phyloP scores from a whole-genome alignment of 2,329 filamentous ascomycete genomes.

The Sclerotinia nivalis region DNA sequence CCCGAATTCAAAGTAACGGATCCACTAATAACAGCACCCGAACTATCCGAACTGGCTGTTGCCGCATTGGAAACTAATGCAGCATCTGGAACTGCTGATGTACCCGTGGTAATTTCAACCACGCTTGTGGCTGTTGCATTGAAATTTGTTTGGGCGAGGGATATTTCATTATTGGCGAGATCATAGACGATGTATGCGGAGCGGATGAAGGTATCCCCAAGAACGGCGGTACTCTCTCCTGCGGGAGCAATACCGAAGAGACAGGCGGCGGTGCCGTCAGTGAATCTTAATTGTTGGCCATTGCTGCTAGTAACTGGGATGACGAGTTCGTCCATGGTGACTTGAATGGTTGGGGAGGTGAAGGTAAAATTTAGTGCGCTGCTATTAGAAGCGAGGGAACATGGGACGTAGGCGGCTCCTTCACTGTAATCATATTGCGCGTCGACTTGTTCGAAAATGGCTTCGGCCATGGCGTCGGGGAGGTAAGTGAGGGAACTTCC shows the following conservation, averaged over 20 bases:
- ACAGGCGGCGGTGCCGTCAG: conserved; percentile 58
- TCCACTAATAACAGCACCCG: conserved; percentile 26
- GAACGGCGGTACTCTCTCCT: conserved; percentile 55
- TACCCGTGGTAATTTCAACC: conserved; percentile 55
- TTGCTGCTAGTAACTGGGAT: conserved; percentile 50
- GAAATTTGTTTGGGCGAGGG: conserved; percentile 66
- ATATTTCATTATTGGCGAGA: conserved; percentile 69
- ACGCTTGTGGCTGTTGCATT: conserved; percentile 55
- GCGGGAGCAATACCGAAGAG: conserved; percentile 67
- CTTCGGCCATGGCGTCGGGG: conserved; percentile 54
- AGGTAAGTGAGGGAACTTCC: conserved; percentile 69
- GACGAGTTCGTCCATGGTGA: conserved; percentile 61
- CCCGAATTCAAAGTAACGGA: conserved; percentile 25
- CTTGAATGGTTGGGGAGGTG: conserved; percentile 53
- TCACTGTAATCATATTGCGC: conserved; percentile 57
- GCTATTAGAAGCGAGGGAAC: conserved; percentile 49
- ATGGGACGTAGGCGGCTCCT: conserved; percentile 62
- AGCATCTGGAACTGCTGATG: conserved; percentile 54
- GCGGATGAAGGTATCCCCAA: conserved; percentile 74
- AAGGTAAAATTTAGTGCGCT: conserved; percentile 56
- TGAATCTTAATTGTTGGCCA: conserved; percentile 53
- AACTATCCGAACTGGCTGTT: conserved; percentile 45
- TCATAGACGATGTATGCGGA: conserved; percentile 78
- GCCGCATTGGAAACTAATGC: conserved; percentile 52
- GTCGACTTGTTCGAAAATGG: conserved; percentile 59